Percentiles rank a stretch among this genome's conserved stretches.
These are phyloP conservation scores for Salix exigua DNA, from an alignment of 345 rosid genomes.

Conservation along the genomic window DNA sequence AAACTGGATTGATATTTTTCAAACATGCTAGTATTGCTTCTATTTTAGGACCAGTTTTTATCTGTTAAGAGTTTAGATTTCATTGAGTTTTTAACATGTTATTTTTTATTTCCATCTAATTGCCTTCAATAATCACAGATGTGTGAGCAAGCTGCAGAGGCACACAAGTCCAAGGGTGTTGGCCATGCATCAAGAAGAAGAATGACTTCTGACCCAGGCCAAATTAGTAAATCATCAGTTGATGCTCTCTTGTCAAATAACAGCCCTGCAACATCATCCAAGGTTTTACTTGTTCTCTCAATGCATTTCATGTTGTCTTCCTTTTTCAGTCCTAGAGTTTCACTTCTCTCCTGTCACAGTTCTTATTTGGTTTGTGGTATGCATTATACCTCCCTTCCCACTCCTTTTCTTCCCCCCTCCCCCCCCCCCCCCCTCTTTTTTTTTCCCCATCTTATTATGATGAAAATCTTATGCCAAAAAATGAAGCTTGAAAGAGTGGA, in stretches of 20 bases:
- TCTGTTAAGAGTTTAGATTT: no score
- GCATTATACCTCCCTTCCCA: not conserved
- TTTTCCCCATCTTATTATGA: no score
- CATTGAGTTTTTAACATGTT: not conserved
- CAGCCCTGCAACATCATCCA: slow-evolving; percentile 42
- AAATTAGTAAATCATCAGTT: slow-evolving; percentile 64
- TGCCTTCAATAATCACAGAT: slow-evolving; percentile 45
- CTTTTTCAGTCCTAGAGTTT: not conserved
- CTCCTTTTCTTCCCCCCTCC: no score
- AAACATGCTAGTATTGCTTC: no score
- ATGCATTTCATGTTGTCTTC: not conserved
- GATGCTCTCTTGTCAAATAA: slow-evolving; percentile 83
- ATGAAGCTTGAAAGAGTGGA: no score
- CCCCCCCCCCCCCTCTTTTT: no score
- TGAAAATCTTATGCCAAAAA: no score
- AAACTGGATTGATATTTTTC: not conserved
- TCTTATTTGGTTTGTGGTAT: not conserved
- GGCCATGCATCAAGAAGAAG: slow-evolving; percentile 70
- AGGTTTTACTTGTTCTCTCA: slow-evolving; percentile 39
- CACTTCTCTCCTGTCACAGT: not conserved
- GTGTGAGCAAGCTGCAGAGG: slow-evolving; percentile 98
- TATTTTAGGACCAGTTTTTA: no score
- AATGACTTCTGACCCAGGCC: slow-evolving; percentile 58
- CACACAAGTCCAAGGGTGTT: slow-evolving; percentile 71
- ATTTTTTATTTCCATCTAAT: not conserved